Evolutionary conservation across 169 alveolate genomes (phyloP).

Genomic region (Cryptosporidium tyzzeri): DNA sequence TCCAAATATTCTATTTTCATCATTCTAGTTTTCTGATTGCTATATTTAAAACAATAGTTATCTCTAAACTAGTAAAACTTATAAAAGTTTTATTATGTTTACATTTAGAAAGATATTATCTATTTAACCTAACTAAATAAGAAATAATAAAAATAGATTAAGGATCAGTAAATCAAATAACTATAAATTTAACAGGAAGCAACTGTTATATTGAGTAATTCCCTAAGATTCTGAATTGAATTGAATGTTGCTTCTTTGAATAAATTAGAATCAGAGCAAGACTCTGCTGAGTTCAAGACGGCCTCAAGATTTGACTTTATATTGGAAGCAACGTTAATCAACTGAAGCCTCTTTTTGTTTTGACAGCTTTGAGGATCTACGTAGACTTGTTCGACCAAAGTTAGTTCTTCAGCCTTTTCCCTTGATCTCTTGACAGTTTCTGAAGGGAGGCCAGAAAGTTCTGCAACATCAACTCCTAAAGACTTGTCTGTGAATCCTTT

Average conservation of each 20-base stretch:
- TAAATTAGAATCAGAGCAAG: neutral
- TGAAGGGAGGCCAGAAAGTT: constrained; percentile 91
- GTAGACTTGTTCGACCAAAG: constrained; percentile 38
- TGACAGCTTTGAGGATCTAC: constrained; percentile 39
- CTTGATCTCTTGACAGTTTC: constrained; percentile 83
- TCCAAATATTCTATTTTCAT: neutral
- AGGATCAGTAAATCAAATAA: too few species aligned
- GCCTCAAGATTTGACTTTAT: constrained; percentile 6
- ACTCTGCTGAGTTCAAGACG: neutral
- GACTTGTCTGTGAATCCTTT: constrained; percentile 92
- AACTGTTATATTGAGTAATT: neutral
- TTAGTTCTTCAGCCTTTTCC: constrained; percentile 79
- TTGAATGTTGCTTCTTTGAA: constrained; percentile 8
- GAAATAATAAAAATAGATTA: neutral
- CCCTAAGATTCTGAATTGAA: constrained; percentile 6
- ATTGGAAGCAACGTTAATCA: neutral
- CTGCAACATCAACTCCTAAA: constrained; percentile 95
- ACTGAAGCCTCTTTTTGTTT: constrained; percentile 31
- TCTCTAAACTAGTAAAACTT: too few species aligned
- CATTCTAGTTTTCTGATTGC: neutral
- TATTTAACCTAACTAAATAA: neutral
- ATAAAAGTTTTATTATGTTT: too few species aligned
- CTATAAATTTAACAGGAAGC: neutral
- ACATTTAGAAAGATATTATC: neutral
- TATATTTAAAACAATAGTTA: neutral